A percentile compares a stretch with the other conserved stretches of the same genome.
These are phyloP conservation scores for Quercus dentata DNA, from an alignment of 306 rosid species.

Conservation along the genomic window DNA sequence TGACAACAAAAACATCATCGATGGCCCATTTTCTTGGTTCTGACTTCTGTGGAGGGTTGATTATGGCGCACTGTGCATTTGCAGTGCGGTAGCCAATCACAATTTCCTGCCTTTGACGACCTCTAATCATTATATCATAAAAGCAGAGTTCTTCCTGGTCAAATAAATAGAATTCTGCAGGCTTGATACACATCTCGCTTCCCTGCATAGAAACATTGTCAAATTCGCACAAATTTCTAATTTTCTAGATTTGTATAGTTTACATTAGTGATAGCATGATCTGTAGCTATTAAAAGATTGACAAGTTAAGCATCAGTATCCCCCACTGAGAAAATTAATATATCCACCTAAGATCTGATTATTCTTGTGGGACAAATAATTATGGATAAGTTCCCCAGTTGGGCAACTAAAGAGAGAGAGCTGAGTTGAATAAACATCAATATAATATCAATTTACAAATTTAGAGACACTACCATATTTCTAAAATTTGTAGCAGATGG, in stretches of 20 bases:
- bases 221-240: background rate
- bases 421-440: no score
- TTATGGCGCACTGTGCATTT: constrained; percentile 66
- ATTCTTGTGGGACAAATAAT: background rate
- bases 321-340: background rate
- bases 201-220: constrained; percentile 56
- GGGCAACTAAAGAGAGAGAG: background rate
- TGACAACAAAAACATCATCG: constrained; percentile 81
- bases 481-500: no score
- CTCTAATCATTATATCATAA: constrained; percentile 83
- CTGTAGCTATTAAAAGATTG: background rate
- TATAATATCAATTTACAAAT: no score
- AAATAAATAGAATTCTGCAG: constrained; percentile 86
- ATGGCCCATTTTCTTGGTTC: constrained; percentile 77
- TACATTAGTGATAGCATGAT: background rate
- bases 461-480: no score
- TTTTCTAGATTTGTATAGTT: background rate
- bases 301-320: background rate
- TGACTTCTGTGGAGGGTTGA: constrained; percentile 71
- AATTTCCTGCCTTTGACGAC: constrained; percentile 76
- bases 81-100: constrained; percentile 80
- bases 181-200: constrained; percentile 85
- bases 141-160: constrained; percentile 90
- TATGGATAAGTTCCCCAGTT: background rate
- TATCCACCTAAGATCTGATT: background rate